phyloP scores from a whole-genome alignment of 2,329 filamentous ascomycete species.

The Rasamsonia emersonii region DNA sequence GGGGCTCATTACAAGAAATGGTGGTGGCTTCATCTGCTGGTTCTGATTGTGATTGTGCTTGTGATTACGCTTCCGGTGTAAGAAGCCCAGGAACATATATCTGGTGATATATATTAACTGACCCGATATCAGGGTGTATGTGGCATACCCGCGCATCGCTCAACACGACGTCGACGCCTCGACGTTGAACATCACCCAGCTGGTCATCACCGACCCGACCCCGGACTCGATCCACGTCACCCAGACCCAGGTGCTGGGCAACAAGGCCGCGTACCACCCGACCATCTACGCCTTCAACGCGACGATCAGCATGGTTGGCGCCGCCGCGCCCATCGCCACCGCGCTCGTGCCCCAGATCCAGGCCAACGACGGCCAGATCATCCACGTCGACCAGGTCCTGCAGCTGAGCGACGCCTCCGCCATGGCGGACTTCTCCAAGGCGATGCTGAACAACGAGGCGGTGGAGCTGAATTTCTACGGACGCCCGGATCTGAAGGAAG shows the following conservation, averaged over 20 bases:
- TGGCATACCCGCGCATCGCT: slow-evolving; percentile 51
- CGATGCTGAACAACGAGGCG: slow-evolving; percentile 41
- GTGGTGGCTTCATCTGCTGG: slow-evolving; percentile 48
- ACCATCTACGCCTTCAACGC: slow-evolving; percentile 47
- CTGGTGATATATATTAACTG: not conserved
- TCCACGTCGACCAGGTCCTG: slow-evolving; percentile 37
- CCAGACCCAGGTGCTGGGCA: slow-evolving; percentile 41
- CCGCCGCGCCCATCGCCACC: slow-evolving; percentile 33
- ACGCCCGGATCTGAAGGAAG: slow-evolving; percentile 43
- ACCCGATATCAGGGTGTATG: slow-evolving; percentile 41
- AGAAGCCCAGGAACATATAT: slow-evolving; percentile 17
- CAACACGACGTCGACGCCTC: slow-evolving; percentile 47
- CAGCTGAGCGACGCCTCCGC: slow-evolving; percentile 35
- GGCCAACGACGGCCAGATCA: slow-evolving; percentile 32
- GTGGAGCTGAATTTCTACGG: slow-evolving; percentile 45
- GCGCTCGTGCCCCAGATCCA: slow-evolving; percentile 39
- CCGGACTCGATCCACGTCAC: slow-evolving; percentile 41
- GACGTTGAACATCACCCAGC: slow-evolving; percentile 41
- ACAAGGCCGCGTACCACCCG: slow-evolving; percentile 45
- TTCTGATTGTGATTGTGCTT: slow-evolving; percentile 43
- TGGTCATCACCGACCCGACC: slow-evolving; percentile 44
- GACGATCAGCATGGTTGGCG: slow-evolving; percentile 39
- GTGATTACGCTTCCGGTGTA: slow-evolving; percentile 50
- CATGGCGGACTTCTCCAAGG: slow-evolving; percentile 43
- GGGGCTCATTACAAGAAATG: slow-evolving; percentile 34